phyloP scores from a whole-genome alignment of 176 grass and related monocot species.

The Musa acuminata region DNA sequence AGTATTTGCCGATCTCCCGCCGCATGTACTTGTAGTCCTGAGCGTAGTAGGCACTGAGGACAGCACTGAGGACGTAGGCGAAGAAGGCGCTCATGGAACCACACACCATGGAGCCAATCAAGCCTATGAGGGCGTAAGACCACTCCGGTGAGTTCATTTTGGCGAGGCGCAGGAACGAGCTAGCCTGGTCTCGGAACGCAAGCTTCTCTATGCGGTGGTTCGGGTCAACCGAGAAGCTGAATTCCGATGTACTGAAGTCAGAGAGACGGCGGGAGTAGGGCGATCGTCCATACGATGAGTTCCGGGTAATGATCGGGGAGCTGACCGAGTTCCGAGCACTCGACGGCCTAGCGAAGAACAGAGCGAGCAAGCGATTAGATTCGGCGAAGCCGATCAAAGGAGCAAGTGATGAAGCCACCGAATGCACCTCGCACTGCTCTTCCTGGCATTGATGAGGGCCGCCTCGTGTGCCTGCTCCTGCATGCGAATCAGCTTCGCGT shows the following conservation, averaged over 20 bases:
- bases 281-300: slow-evolving; percentile 90
- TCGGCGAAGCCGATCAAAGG: background rate
- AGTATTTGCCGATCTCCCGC: slow-evolving; percentile 22
- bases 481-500: slow-evolving; percentile 89
- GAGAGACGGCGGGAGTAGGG: slow-evolving; percentile 84
- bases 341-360: slow-evolving; percentile 35
- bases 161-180: slow-evolving; percentile 77
- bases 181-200: slow-evolving; percentile 74
- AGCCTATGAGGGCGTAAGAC: slow-evolving; percentile 23
- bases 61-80: slow-evolving; percentile 24
- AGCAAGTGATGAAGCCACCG: background rate
- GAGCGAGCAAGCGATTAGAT: background rate
- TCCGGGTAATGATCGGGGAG: slow-evolving; percentile 91
- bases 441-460: slow-evolving; percentile 54
- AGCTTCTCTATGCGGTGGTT: slow-evolving; percentile 45
- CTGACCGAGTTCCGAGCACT: slow-evolving; percentile 91
- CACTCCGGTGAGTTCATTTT: slow-evolving; percentile 31
- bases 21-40: slow-evolving; percentile 26
- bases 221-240: slow-evolving; percentile 46
- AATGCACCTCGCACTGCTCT: slow-evolving; percentile 63
- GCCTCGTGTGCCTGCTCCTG: slow-evolving; percentile 95
- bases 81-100: slow-evolving; percentile 29
- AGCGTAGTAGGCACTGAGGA: slow-evolving; percentile 26
- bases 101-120: slow-evolving; percentile 23
- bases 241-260: slow-evolving; percentile 79